Evolutionary conservation across 2,329 filamentous ascomycete species (phyloP).

Genomic region (Colletotrichum melonis): DNA sequence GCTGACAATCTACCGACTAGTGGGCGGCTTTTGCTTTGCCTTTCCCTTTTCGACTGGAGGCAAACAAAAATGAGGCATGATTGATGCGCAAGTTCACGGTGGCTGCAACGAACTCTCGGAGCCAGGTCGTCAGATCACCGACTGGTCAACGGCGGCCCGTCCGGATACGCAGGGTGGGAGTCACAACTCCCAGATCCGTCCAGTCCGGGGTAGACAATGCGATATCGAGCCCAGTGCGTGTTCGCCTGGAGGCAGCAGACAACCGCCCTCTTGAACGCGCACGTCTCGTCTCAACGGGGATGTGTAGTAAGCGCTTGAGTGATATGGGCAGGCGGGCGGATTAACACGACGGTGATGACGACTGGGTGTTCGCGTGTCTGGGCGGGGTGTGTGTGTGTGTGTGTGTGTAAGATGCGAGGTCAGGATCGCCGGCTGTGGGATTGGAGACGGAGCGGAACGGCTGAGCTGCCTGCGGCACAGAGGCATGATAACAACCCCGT

Average conservation of each 20-base stretch:
- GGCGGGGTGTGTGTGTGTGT: background rate
- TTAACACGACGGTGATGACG: conserved; percentile 20
- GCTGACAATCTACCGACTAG: background rate
- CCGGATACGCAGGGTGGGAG: background rate
- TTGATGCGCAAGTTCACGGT: conserved; percentile 7
- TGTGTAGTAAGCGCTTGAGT: conserved; percentile 15
- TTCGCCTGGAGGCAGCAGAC: background rate
- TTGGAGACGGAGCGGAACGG: background rate
- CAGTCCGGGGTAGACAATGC: background rate
- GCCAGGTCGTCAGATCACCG: conserved; percentile 3
- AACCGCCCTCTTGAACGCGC: background rate
- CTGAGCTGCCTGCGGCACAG: conserved; percentile 18
- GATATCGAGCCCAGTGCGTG: background rate
- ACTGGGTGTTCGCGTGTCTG: conserved; percentile 1
- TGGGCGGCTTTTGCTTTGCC: background rate
- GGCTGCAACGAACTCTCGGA: conserved; percentile 6
- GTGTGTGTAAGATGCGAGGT: background rate
- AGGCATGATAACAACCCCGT: background rate
- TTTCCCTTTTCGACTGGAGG: background rate
- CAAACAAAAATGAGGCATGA: background rate
- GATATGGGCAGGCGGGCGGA: conserved; percentile 1
- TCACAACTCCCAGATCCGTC: background rate
- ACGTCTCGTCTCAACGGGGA: background rate
- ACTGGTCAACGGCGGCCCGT: background rate
- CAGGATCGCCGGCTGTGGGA: background rate